Conservation (phyloP, 2,329 filamentous ascomycete species). For the Blumeriella jaapii region DNA sequence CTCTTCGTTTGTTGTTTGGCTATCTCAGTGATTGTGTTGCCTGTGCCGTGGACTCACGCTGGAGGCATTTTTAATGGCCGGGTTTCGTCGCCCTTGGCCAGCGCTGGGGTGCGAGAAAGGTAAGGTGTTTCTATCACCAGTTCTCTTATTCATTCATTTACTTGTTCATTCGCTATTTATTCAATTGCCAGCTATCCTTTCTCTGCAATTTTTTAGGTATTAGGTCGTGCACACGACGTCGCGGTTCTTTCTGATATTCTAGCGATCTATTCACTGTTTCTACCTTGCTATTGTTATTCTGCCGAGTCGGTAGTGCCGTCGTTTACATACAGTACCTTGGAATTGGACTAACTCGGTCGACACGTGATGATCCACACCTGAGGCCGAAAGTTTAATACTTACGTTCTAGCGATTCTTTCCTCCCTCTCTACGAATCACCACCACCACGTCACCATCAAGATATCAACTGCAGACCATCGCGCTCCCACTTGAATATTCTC, state of each 20-base stretch:
- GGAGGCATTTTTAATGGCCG: constrained; percentile 17
- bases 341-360: too few relatives aligned
- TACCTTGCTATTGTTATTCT: neutral
- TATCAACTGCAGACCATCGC: constrained; percentile 13
- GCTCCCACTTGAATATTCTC: constrained; percentile 7
- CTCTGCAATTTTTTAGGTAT: too few relatives aligned
- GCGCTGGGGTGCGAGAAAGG: constrained; percentile 18
- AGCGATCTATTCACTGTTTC: too few relatives aligned
- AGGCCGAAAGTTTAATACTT: constrained; percentile 2
- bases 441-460: constrained; percentile 16
- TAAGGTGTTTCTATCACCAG: constrained; percentile 12
- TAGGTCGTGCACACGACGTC: too few relatives aligned
- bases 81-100: constrained; percentile 6
- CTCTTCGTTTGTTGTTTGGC: constrained; percentile 16
- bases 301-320: neutral
- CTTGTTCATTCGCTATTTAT: too few relatives aligned
- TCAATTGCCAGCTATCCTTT: too few relatives aligned
- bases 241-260: too few relatives aligned
- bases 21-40: constrained; percentile 22
- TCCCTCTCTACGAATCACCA: constrained; percentile 1
- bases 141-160: constrained; percentile 11
- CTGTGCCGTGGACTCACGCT: constrained; percentile 18
- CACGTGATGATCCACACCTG: constrained; percentile 3
- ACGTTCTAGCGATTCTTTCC: constrained; percentile 1
- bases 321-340: neutral